phyloP scores from a whole-genome alignment of 2,329 filamentous ascomycete species.

The Didymosphaeria variabile region DNA sequence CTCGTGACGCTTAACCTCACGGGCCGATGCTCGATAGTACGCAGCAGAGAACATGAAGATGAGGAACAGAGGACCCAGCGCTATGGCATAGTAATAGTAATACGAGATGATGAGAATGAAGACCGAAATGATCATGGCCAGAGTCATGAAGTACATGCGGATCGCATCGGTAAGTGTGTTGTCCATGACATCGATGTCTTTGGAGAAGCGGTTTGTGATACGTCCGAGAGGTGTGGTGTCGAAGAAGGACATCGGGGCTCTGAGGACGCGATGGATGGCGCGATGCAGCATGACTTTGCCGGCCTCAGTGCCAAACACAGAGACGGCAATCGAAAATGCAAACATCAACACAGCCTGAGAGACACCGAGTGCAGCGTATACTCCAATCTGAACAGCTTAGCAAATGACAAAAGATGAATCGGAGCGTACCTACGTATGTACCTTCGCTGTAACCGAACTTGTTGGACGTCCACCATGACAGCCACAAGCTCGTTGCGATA shows the following conservation, averaged over 20 bases:
- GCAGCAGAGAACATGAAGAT: conserved; percentile 83
- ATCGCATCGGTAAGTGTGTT: conserved; percentile 89
- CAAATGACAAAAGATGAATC: conserved; percentile 32
- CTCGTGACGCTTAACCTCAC: conserved; percentile 95
- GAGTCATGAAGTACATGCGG: conserved; percentile 89
- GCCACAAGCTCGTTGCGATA: conserved; percentile 88
- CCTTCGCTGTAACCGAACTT: conserved; percentile 74
- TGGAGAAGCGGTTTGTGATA: conserved; percentile 95
- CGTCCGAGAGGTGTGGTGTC: conserved; percentile 95
- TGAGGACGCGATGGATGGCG: conserved; percentile 78
- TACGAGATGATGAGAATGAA: conserved; percentile 94
- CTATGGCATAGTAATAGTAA: conserved; percentile 86
- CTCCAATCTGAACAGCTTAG: conserved; percentile 62
- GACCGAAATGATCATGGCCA: conserved; percentile 80
- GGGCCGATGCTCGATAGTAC: conserved; percentile 90
- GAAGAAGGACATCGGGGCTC: conserved; percentile 86
- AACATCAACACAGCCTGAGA: conserved; percentile 80
- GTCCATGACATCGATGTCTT: conserved; percentile 97
- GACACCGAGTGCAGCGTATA: conserved; percentile 75
- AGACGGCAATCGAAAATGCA: conserved; percentile 78
- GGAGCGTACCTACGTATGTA: conserved; percentile 71
- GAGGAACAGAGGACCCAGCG: conserved; percentile 73
- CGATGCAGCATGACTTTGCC: conserved; percentile 83
- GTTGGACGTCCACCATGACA: conserved; percentile 91
- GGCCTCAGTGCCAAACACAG: conserved; percentile 80